Evolutionary conservation across 1,139 yeast genomes (phyloP).

Genomic region (Lodderomyces theae): DNA sequence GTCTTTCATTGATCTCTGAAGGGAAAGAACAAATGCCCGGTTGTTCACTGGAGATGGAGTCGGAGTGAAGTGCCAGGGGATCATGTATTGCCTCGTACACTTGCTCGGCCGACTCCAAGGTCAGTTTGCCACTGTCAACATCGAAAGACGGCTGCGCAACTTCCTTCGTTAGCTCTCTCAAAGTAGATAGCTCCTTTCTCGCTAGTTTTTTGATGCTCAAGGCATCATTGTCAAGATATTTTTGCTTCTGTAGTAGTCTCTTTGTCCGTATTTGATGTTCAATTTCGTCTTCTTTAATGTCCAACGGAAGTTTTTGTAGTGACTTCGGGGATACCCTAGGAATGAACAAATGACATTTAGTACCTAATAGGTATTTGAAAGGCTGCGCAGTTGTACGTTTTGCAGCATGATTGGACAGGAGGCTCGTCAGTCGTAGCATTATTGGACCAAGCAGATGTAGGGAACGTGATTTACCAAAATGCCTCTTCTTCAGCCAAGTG

Average conservation of each 20-base stretch:
- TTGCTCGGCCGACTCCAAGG: neutral
- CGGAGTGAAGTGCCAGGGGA: neutral
- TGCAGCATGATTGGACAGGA: neutral
- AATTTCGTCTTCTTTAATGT: neutral
- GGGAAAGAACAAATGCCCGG: slow-evolving; percentile 44
- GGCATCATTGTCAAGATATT: neutral
- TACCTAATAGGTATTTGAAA: neutral
- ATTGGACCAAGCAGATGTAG: no score
- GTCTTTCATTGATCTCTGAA: slow-evolving; percentile 32
- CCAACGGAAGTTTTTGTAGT: neutral
- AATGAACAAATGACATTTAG: neutral
- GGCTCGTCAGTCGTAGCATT: neutral
- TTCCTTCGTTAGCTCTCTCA: neutral
- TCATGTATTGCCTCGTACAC: neutral
- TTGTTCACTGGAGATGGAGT: no score
- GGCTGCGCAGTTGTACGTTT: neutral
- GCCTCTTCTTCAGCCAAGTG: no score
- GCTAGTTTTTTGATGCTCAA: neutral
- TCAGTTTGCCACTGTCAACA: neutral
- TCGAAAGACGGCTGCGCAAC: neutral
- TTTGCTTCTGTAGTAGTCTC: neutral
- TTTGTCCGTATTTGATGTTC: neutral
- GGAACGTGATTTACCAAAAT: no score
- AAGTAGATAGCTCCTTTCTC: neutral
- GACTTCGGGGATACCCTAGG: neutral